Percentiles rank a stretch among this genome's conserved stretches.
These are phyloP conservation scores for Tricholoma furcatifolium DNA, from an alignment of 768 basidiomycete species.

Conservation along the genomic window DNA sequence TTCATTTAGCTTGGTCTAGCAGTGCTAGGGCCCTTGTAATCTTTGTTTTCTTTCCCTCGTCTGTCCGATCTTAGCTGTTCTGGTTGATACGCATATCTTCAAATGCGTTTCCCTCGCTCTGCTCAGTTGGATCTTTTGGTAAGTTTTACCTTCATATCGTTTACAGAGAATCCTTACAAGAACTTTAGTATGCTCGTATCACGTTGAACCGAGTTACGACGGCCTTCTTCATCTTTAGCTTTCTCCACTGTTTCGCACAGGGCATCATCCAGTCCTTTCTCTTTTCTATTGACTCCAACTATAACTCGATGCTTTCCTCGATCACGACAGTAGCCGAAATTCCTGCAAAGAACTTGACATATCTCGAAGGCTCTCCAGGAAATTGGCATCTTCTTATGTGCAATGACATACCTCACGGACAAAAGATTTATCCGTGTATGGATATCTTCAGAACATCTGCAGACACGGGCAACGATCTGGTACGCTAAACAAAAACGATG, in stretches of 20 bases:
- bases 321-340: constrained; percentile 38
- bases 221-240: constrained; percentile 49
- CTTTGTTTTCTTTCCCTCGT: background rate
- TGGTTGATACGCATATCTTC: background rate
- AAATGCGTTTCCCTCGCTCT: constrained; percentile 1
- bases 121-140: constrained; percentile 1
- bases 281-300: constrained; percentile 42
- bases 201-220: constrained; percentile 38
- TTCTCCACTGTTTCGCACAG: constrained; percentile 51
- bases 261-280: constrained; percentile 51
- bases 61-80: background rate
- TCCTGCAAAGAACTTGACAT: constrained; percentile 34
- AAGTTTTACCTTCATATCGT: background rate
- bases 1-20: background rate
- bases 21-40: constrained; percentile 7
- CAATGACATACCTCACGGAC: constrained; percentile 39
- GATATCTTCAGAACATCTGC: constrained; percentile 31
- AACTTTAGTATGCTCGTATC: constrained; percentile 33
- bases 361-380: constrained; percentile 27
- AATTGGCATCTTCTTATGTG: constrained; percentile 41
- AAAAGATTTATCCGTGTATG: constrained; percentile 30
- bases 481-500: background rate
- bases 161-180: background rate
- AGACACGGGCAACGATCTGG: constrained; percentile 7
- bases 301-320: constrained; percentile 31